phyloP scores from a whole-genome alignment of 2,329 filamentous ascomycete species.

The Phialophora chinensis region DNA sequence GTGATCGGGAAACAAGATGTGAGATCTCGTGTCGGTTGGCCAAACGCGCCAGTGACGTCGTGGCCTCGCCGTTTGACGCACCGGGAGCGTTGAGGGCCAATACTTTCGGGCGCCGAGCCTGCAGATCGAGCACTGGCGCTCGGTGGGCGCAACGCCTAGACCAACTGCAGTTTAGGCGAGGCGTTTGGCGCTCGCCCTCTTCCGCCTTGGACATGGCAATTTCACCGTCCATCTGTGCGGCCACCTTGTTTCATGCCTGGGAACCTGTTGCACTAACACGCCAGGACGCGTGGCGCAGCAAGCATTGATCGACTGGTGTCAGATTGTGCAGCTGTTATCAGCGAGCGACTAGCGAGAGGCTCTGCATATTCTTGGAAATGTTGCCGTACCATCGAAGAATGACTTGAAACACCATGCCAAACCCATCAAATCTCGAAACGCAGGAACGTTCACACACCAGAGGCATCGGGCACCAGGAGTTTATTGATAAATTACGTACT shows the following conservation, averaged over 20 bases:
- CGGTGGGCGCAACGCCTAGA: slow-evolving; percentile 9
- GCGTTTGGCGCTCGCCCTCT: slow-evolving; percentile 1
- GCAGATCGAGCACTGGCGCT: slow-evolving; percentile 15
- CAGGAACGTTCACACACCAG: background rate
- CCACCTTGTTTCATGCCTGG: background rate
- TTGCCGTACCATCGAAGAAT: background rate
- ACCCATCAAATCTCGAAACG: background rate
- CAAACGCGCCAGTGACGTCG: slow-evolving; percentile 17
- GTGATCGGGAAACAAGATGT: slow-evolving; percentile 1
- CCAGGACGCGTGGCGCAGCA: background rate
- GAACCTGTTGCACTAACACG: background rate
- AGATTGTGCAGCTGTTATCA: no score
- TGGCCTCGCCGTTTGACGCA: background rate
- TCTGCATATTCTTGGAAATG: no score
- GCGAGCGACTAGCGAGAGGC: no score
- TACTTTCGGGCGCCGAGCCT: background rate
- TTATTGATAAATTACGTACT: background rate
- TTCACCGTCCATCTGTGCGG: background rate
- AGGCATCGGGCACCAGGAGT: background rate
- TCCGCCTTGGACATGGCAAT: slow-evolving; percentile 8
- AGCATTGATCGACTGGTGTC: background rate
- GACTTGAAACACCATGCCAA: background rate
- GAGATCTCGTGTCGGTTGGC: slow-evolving; percentile 9
- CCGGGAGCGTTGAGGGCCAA: slow-evolving; percentile 8
- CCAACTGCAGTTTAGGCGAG: slow-evolving; percentile 10